Evolutionary conservation across 129 eudicot species (phyloP).

Genomic region (Lactuca sativa): DNA sequence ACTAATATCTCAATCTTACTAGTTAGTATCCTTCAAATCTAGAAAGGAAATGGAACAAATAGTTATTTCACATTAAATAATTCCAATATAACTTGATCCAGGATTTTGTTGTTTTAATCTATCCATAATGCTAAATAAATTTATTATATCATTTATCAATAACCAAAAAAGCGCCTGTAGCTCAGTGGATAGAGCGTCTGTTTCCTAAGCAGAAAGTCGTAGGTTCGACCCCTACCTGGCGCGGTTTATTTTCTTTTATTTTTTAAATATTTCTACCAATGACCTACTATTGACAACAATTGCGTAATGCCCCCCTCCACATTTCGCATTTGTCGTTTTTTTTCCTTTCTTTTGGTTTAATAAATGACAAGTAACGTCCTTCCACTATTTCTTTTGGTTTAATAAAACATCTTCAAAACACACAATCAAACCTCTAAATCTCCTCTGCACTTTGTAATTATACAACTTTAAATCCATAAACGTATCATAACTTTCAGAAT

Average conservation of each 20-base stretch:
- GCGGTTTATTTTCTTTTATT: slow-evolving; percentile 25
- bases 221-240: slow-evolving; percentile 99
- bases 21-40: too few species aligned
- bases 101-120: too few species aligned
- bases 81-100: not conserved
- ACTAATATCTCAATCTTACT: too few species aligned
- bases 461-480: not conserved
- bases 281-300: not conserved
- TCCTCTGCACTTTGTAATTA: not conserved
- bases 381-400: not conserved
- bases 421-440: not conserved
- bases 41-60: too few species aligned
- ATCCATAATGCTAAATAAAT: too few species aligned
- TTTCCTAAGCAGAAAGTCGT: slow-evolving; percentile 99
- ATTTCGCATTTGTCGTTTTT: too few species aligned
- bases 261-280: too few species aligned
- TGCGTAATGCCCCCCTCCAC: too few species aligned
- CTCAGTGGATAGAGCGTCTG: slow-evolving; percentile 99
- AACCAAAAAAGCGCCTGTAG: slow-evolving; percentile 61
- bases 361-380: slow-evolving; percentile 2
- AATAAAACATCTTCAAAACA: not conserved
- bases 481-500: not conserved
- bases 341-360: not conserved
- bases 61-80: too few species aligned
- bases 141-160: too few species aligned